Percentiles rank a stretch among this genome's conserved stretches.
phyloP scores from a whole-genome alignment of 495 filamentous ascomycete genomes.

The Xylaria bambusicola region DNA sequence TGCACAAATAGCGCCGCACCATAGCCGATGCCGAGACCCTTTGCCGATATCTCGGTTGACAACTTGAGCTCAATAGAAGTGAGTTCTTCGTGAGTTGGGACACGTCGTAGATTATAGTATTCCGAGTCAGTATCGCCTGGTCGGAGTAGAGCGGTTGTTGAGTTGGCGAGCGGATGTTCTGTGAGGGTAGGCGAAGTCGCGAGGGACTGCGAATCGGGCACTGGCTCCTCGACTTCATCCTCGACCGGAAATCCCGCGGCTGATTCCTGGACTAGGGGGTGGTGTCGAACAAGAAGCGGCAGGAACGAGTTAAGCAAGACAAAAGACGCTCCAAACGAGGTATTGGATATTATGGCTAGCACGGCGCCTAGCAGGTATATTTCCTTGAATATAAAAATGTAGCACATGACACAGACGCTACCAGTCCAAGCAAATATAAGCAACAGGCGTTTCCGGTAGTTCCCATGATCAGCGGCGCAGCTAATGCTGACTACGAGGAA shows the following conservation, averaged over 20 bases:
- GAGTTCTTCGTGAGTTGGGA: constrained; percentile 42
- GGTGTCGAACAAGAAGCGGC: constrained; percentile 76
- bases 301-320: constrained; percentile 84
- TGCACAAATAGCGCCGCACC: constrained; percentile 80
- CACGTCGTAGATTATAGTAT: constrained; percentile 35
- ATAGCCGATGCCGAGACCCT: constrained; percentile 90
- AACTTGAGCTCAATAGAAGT: constrained; percentile 70
- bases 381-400: constrained; percentile 71
- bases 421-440: constrained; percentile 82
- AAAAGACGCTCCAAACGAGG: constrained; percentile 84
- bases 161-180: constrained; percentile 37
- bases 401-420: constrained; percentile 81
- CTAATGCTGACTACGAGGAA: constrained; percentile 93
- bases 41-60: constrained; percentile 83
- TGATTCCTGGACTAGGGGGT: constrained; percentile 55
- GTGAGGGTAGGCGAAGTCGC: constrained; percentile 29
- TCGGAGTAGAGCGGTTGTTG: constrained; percentile 48
- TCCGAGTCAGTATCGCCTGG: constrained; percentile 28
- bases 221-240: constrained; percentile 21
- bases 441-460: constrained; percentile 84
- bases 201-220: constrained; percentile 22
- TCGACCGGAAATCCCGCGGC: constrained; percentile 32
- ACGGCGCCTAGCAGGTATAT: constrained; percentile 79
- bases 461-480: constrained; percentile 93
- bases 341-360: constrained; percentile 86